Base-by-base conservation (phyloP, 2,329 filamentous ascomycete species). In the Lachnellula occidentalis region DNA sequence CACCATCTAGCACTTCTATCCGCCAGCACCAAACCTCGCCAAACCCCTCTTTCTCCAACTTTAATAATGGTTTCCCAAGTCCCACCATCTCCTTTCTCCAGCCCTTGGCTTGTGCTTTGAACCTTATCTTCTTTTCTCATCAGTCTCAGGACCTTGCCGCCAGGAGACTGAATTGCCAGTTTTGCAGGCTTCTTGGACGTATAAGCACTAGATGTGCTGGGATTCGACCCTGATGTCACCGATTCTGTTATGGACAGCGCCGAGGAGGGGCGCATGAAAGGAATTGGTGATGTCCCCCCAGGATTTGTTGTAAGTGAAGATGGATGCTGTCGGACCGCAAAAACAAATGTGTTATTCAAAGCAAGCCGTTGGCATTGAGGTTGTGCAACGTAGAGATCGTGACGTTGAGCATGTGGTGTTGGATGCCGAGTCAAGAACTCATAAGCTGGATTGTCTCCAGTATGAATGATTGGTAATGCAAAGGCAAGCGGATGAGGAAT, bases 331-430 rank as follows among this genome's bases (percentile, higher is more conserved):
- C 94, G 88, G 57, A 99, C 88, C 51, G 88, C 88, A 71, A 99
- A 99, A 27, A 99, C 92, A 68, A 96, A 99, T 0, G 94, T 99
- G 69, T 99, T 97, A 75, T 97, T 96, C 53, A 95, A 78, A 1
- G 90, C 92, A 27, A 99, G 77, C 24, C 86, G 83, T 61, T 87
- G 81, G 70, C 94, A 99, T 71, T 99, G 95, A 1, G 95, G 94
- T 68, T 97, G 94, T 45, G 92, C 89, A 59, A 99, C 89, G 71
- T 99, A 99, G 55, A 99, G 85, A 69, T 99, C 94, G 71, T 99
- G 92, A 42, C 92, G 84, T 68, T 96, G 91, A n/a, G 94, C 94
- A 70, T 99, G 94, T 8, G 94, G 94, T 2, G 94, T 99, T 7
- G 95, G 95, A 69, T 99, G 94, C 4, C 94, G 84, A 39, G 87